These are phyloP conservation scores for Aureobasidium sp. DNA, from an alignment of 2,329 filamentous ascomycete species.

Conservation along the genomic window DNA sequence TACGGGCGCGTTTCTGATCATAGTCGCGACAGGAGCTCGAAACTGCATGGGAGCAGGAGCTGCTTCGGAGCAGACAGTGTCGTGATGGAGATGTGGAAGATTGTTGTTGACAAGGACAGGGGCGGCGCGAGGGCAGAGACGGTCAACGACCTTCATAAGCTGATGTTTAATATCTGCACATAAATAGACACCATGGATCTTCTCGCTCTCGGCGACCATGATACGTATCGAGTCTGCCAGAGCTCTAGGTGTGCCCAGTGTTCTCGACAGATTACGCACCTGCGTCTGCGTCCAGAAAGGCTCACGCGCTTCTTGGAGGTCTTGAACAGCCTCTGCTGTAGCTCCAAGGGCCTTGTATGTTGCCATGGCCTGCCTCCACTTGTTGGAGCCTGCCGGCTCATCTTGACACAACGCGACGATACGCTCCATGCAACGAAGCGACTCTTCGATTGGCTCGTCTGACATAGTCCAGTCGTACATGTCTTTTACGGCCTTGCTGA, in stretches of 20 bases:
- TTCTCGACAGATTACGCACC: neutral
- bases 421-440: neutral
- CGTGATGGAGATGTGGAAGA: neutral
- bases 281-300: constrained; percentile 1
- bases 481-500: neutral
- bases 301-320: neutral
- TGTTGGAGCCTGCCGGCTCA: neutral
- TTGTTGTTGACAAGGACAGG: neutral
- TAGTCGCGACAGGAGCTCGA: too few relatives aligned
- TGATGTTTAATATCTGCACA: neutral
- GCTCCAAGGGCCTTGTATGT: neutral
- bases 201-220: neutral
- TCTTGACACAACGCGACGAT: constrained; percentile 1
- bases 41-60: neutral
- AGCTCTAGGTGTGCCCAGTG: neutral
- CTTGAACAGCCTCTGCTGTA: neutral
- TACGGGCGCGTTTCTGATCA: too few relatives aligned
- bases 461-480: neutral
- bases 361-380: neutral
- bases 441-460: neutral
- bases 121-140: neutral
- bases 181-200: neutral
- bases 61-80: neutral
- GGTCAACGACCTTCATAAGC: neutral
- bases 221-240: neutral